These are phyloP conservation scores for Pichia rugopelliculosa DNA, from an alignment of 805 yeast species.

Conservation along the genomic window DNA sequence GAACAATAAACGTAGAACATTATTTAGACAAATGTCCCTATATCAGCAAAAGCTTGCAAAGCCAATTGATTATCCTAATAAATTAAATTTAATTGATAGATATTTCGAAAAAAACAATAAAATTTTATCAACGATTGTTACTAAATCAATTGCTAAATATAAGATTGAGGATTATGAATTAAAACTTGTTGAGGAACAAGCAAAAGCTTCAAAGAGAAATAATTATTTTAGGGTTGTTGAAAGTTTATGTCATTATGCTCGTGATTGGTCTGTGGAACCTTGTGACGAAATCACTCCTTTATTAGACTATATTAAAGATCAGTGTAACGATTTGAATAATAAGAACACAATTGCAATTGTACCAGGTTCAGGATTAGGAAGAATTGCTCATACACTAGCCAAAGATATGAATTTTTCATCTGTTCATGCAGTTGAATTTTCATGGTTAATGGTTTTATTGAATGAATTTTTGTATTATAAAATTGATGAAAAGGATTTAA, in stretches of 20 bases:
- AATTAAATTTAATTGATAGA: conserved; percentile 43
- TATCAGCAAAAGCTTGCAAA: conserved; percentile 50
- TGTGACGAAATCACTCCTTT: conserved; percentile 47
- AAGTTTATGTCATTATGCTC: conserved; percentile 61
- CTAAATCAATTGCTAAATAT: conserved; percentile 29
- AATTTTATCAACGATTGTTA: conserved; percentile 40
- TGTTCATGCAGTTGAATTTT: conserved; percentile 71
- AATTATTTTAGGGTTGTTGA: conserved; percentile 50
- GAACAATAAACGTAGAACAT: conserved; percentile 39
- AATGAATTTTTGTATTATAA: conserved; percentile 46
- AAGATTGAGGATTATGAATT: conserved; percentile 39
- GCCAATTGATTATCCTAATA: conserved; percentile 45
- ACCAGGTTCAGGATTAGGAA: conserved; percentile 87
- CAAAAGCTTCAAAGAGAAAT: conserved; percentile 11
- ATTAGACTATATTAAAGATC: conserved; percentile 40
- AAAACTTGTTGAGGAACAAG: conserved; percentile 23
- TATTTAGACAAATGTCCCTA: conserved; percentile 42
- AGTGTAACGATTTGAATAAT: conserved; percentile 28
- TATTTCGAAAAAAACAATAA: conserved; percentile 41
- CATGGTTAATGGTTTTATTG: conserved; percentile 68
- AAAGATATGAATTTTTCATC: conserved; percentile 21
- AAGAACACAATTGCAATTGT: conserved; percentile 47
- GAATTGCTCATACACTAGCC: conserved; percentile 61
- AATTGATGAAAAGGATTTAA: conserved; percentile 10
- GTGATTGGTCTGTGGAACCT: conserved; percentile 65